Conservation (phyloP, 176 grass and related monocot species). For the Avena insularis region DNA sequence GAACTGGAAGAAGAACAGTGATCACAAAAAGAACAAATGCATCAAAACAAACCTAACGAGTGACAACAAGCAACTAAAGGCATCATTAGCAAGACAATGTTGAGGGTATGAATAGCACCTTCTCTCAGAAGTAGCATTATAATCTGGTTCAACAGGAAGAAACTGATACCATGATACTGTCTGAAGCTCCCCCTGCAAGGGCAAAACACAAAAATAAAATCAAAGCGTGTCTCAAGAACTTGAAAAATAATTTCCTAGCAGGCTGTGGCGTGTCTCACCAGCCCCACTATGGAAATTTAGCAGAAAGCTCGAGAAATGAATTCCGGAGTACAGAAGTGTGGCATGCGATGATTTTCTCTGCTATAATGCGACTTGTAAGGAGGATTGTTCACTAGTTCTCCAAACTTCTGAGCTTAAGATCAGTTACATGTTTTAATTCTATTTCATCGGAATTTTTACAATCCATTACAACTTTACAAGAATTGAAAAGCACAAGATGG, state of each 20-base stretch:
- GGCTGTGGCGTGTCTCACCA: not conserved
- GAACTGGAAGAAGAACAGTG: conserved; percentile 59
- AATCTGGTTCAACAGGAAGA: conserved; percentile 79
- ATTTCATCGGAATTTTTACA: not conserved
- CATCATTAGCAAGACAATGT: conserved; percentile 31
- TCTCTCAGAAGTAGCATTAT: conserved; percentile 64
- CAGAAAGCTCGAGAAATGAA: conserved; percentile 17
- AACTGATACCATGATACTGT: conserved; percentile 97
- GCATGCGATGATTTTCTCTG: not conserved
- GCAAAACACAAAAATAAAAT: conserved; percentile 30
- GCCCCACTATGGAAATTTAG: not conserved
- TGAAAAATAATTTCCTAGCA: not conserved
- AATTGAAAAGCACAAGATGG: not conserved
- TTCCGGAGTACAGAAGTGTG: not conserved
- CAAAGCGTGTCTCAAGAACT: not conserved
- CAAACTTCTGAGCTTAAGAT: not conserved
- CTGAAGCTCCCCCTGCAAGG: conserved; percentile 83
- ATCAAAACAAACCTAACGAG: conserved; percentile 48
- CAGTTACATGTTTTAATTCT: not conserved
- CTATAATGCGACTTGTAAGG: not conserved
- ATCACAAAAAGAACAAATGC: conserved; percentile 43
- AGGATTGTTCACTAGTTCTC: not conserved
- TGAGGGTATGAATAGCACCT: conserved; percentile 49
- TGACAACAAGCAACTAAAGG: conserved; percentile 36
- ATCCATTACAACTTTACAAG: not conserved